Evolutionary conservation across 1,284 basidiomycete species (phyloP).

Genomic region (Cerrena zonata): DNA sequence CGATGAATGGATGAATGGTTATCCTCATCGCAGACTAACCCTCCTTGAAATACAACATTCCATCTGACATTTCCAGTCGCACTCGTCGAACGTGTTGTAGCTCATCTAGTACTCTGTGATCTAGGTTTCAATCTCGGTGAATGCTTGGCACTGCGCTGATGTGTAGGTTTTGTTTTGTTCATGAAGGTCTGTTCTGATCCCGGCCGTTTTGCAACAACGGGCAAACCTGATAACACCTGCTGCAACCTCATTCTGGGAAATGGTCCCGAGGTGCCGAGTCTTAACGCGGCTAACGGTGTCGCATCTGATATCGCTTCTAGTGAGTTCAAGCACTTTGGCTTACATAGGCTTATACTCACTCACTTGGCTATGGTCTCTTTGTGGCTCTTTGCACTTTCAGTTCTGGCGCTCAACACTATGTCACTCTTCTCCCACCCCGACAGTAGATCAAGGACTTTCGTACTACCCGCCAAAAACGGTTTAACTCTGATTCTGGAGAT

Average conservation of each 20-base stretch:
- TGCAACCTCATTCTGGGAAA: neutral
- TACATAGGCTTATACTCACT: no score
- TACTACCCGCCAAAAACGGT: neutral
- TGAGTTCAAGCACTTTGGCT: no score
- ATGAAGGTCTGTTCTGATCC: neutral
- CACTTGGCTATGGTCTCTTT: no score
- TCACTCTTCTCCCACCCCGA: neutral
- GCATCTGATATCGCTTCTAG: neutral
- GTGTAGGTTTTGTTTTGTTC: no score
- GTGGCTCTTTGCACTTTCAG: neutral
- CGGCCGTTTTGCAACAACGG: neutral
- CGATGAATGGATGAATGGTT: no score
- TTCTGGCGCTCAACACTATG: neutral
- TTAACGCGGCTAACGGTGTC: neutral
- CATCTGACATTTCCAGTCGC: no score
- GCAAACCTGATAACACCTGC: neutral
- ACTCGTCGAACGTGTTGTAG: no score
- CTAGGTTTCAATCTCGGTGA: no score
- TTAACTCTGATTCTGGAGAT: slow-evolving; percentile 6
- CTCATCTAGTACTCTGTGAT: no score
- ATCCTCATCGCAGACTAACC: no score
- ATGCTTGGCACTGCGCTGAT: no score
- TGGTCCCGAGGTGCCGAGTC: neutral
- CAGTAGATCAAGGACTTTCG: neutral
- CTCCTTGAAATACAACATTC: no score